These are phyloP conservation scores for Eucalyptus shirleyi DNA, from an alignment of 345 rosid genomes.

Conservation along the genomic window DNA sequence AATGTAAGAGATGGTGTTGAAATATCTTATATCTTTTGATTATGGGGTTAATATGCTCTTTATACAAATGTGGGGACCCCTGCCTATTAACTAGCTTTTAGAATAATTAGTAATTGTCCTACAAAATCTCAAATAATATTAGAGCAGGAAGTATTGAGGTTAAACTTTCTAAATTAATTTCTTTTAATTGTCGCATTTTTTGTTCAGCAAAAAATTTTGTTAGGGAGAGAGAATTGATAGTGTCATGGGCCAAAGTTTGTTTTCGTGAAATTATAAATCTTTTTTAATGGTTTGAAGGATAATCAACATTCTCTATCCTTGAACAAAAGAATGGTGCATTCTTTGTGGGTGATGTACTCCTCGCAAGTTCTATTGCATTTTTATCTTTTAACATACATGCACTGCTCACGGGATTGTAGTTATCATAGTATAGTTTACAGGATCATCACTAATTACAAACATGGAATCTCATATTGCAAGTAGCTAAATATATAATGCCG, in stretches of 20 bases:
- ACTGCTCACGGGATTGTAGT: background rate
- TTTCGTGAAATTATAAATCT: background rate
- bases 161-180: background rate
- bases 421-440: background rate
- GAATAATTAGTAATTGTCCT: accelerated
- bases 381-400: background rate
- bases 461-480: background rate
- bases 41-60: background rate
- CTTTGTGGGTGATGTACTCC: background rate
- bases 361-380: background rate
- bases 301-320: background rate
- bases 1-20: background rate
- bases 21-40: background rate
- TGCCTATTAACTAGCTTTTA: background rate
- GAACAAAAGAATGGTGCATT: background rate
- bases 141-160: background rate
- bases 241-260: background rate
- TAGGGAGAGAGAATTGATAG: background rate
- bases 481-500: background rate
- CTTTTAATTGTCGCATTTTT: background rate
- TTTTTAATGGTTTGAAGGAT: background rate
- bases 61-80: background rate
- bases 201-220: background rate
- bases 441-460: background rate
- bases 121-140: background rate